These are phyloP conservation scores for Apiotrichum akiyoshidainum DNA, from an alignment of 1,284 basidiomycete genomes.

Conservation along the genomic window DNA sequence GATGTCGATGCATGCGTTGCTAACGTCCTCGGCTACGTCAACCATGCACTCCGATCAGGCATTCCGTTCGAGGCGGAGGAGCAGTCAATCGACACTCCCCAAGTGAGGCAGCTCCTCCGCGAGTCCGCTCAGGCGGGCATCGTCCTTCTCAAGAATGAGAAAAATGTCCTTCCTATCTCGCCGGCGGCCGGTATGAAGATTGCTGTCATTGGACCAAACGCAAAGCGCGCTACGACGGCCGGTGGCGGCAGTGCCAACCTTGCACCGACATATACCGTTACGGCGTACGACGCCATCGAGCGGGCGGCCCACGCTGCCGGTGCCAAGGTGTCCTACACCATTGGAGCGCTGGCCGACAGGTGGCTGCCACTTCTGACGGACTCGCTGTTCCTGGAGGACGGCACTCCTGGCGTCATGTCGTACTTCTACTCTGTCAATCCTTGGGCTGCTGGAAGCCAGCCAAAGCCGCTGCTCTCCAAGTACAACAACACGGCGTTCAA, in stretches of 20 bases:
- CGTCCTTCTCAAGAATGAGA: conserved; percentile 70
- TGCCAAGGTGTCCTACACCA: conserved; percentile 21
- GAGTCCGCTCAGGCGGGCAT: conserved; percentile 63
- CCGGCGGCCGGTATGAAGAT: conserved; percentile 58
- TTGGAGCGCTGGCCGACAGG: conserved; percentile 22
- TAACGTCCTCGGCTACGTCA: conserved; percentile 29
- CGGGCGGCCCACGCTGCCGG: conserved; percentile 19
- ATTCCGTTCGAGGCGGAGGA: conserved; percentile 49
- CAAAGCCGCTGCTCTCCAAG: conserved; percentile 24
- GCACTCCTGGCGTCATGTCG: conserved; percentile 24
- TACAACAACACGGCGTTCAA: conserved; percentile 29
- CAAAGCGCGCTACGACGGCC: conserved; percentile 63
- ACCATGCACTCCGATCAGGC: conserved; percentile 26
- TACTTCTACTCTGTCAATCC: conserved; percentile 9
- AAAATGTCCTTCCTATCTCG: conserved; percentile 60
- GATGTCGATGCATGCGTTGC: conserved; percentile 65
- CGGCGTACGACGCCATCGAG: conserved; percentile 66
- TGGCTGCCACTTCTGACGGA: conserved; percentile 61
- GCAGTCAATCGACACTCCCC: conserved; percentile 32
- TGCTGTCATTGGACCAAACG: conserved; percentile 73
- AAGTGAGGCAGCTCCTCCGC: conserved; percentile 57
- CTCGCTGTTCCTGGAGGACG: conserved; percentile 8
- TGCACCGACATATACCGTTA: conserved; percentile 67
- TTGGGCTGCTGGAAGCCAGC: conserved; percentile 10
- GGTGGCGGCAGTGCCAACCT: conserved; percentile 74